These are phyloP conservation scores for Colletotrichum chlorophyti DNA, from an alignment of 2,329 filamentous ascomycete genomes.

Conservation along the genomic window DNA sequence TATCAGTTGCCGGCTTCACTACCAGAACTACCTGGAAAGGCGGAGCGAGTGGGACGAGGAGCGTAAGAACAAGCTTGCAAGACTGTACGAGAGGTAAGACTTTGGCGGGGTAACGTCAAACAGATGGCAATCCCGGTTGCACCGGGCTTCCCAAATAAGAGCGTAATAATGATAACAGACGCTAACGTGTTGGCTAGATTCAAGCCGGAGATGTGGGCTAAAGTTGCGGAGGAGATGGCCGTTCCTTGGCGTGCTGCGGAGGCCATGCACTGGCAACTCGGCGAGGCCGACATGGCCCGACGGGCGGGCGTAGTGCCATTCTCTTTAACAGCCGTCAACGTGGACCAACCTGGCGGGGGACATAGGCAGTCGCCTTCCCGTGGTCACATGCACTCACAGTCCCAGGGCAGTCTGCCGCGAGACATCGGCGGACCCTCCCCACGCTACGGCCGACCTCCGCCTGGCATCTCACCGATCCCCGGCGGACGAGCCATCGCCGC, in stretches of 20 bases:
- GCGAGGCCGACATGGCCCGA: conserved; percentile 91
- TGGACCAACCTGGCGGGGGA: conserved; percentile 39
- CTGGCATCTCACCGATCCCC: conserved; percentile 38
- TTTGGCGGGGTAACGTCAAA: neutral
- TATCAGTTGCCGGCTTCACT: conserved; percentile 93
- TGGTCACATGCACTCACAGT: conserved; percentile 50
- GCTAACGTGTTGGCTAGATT: conserved; percentile 65
- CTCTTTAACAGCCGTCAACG: conserved; percentile 66
- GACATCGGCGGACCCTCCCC: conserved; percentile 51
- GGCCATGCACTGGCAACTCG: conserved; percentile 98
- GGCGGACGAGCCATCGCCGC: conserved; percentile 44
- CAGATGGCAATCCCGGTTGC: neutral
- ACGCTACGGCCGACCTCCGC: conserved; percentile 47
- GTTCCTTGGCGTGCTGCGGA: conserved; percentile 96
- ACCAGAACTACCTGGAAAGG: conserved; percentile 96
- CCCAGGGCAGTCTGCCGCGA: conserved; percentile 52
- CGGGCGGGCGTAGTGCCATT: conserved; percentile 89
- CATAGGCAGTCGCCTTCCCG: conserved; percentile 28
- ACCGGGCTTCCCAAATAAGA: neutral
- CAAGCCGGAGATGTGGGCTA: conserved; percentile 97
- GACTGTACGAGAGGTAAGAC: conserved; percentile 91
- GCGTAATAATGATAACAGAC: too few species aligned
- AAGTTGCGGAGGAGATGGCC: conserved; percentile 92
- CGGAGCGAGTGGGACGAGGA: conserved; percentile 97
- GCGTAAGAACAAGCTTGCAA: conserved; percentile 93